A percentile compares a stretch with the other conserved stretches of the same genome.
These are phyloP conservation scores for Leptographium lundbergii DNA, from an alignment of 2,329 filamentous ascomycete species.

Conservation along the genomic window DNA sequence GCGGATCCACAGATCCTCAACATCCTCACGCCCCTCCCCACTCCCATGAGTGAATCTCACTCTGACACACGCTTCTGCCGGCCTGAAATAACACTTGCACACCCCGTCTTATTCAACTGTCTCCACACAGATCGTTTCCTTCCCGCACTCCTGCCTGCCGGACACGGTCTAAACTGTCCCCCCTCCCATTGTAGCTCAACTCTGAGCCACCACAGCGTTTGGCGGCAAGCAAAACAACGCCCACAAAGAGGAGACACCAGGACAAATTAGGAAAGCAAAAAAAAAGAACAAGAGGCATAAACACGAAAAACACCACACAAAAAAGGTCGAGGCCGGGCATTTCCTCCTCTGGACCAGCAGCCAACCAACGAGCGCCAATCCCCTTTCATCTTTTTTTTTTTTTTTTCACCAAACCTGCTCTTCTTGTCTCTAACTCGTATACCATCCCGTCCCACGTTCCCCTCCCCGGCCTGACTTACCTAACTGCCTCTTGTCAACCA, in stretches of 20 bases:
- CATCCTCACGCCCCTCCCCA: neutral
- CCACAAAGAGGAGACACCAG: conserved; percentile 1
- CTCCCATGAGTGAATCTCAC: neutral
- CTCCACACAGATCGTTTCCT: conserved; percentile 1
- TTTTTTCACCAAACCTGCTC: neutral
- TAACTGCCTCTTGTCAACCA: neutral
- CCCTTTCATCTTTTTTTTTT: neutral
- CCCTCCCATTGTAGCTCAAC: neutral
- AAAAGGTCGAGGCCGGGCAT: neutral
- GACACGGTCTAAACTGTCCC: neutral
- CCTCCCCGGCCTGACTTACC: neutral
- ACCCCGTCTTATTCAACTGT: neutral
- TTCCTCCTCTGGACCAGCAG: neutral
- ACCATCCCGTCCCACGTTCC: neutral
- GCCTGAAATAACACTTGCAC: neutral
- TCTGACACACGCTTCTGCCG: conserved; percentile 1
- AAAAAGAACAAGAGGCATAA: neutral
- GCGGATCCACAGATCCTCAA: neutral
- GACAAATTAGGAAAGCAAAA: conserved; percentile 1
- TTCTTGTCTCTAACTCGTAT: neutral
- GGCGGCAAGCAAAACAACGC: neutral
- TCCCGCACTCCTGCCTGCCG: neutral
- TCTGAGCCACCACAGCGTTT: neutral
- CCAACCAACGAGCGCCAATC: conserved; percentile 1
- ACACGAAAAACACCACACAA: neutral